Base-by-base conservation (phyloP, 75 land plant genomes). In the Adiantum capillusveneris region DNA sequence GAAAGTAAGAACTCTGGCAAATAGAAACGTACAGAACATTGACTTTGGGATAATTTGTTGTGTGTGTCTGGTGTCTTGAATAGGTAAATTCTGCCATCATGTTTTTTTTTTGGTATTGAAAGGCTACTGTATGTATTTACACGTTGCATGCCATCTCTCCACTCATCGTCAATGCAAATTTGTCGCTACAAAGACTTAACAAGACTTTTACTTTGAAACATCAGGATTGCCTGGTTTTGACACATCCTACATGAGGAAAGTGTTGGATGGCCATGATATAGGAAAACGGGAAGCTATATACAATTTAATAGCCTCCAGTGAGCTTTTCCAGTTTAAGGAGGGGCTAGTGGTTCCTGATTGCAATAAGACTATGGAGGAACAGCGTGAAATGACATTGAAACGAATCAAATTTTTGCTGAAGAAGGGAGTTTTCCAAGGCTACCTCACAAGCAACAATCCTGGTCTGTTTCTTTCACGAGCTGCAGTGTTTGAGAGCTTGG, bases 181-280 rank as follows among this genome's bases (percentile, higher is more conserved):
- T n/a, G n/a, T n/a, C n/a, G n/a, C n/a, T n/a, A n/a, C n/a, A n/a
- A n/a, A n/a, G n/a, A n/a, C n/a, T n/a, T n/a, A n/a, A n/a, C n/a
- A n/a, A n/a, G n/a, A n/a, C n/a, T n/a, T n/a, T n/a, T n/a, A n/a
- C n/a, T n/a, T n/a, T n/a, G n/a, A n/a, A n/a, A n/a, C n/a, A n/a
- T n/a, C n/a, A n/a, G n/a, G n/a, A n/a, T n/a, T n/a, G n/a, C n/a
- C n/a, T n/a, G n/a, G n/a, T n/a, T n/a, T n/a, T n/a, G n/a, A n/a
- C n/a, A n/a, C n/a, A n/a, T n/a, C n/a, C n/a, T n/a, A n/a, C 0
- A 72, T 72, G 75, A 53, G 63, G 62, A 17, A 19, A 17, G 31
- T 72, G 9, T 6, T 72, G 69, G 70, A 65, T 57, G 70, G 69
- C 11, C 75, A 72, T 31, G 43, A 72, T 59, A 11, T 58, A 16